Percentiles rank a stretch among this genome's conserved stretches.
Evolutionary conservation across 2,329 filamentous ascomycete genomes (phyloP).

Genomic region (Blastomyces parvus): DNA sequence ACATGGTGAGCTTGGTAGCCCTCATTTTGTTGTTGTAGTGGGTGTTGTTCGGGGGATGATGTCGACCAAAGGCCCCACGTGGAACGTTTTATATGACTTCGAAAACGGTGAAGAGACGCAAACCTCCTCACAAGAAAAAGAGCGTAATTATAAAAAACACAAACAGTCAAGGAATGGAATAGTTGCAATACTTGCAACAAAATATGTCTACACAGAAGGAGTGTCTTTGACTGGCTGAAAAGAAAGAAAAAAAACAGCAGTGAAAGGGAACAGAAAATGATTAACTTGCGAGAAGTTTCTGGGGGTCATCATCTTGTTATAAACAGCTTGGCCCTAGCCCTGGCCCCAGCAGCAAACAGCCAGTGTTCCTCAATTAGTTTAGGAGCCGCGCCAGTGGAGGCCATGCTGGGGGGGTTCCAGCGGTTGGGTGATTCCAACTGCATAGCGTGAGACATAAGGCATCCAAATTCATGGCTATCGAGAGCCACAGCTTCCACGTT

Average conservation of each 20-base stretch:
- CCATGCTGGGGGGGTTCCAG: background rate
- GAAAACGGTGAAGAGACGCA: conserved; percentile 10
- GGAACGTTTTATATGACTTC: conserved; percentile 14
- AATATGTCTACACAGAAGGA: background rate
- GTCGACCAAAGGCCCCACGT: background rate
- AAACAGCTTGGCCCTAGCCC: background rate
- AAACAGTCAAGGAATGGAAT: background rate
- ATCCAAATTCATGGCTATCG: background rate
- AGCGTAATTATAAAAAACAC: background rate
- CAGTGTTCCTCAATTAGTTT: background rate
- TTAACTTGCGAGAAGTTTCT: background rate
- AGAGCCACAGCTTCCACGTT: background rate
- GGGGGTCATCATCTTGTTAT: background rate
- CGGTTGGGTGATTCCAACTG: background rate
- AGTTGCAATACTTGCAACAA: background rate
- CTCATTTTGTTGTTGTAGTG: conserved; percentile 11
- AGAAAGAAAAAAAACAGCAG: background rate
- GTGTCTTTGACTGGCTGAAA: background rate
- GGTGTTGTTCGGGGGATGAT: conserved; percentile 2
- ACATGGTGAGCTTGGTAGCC: conserved; percentile 32
- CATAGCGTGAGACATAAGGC: background rate
- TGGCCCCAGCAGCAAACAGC: background rate
- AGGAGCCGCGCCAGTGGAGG: background rate
- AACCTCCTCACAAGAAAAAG: background rate
- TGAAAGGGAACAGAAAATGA: background rate